Evolutionary conservation across 78 protist genomes (phyloP).

Genomic region (Emiliania huxleyi): DNA sequence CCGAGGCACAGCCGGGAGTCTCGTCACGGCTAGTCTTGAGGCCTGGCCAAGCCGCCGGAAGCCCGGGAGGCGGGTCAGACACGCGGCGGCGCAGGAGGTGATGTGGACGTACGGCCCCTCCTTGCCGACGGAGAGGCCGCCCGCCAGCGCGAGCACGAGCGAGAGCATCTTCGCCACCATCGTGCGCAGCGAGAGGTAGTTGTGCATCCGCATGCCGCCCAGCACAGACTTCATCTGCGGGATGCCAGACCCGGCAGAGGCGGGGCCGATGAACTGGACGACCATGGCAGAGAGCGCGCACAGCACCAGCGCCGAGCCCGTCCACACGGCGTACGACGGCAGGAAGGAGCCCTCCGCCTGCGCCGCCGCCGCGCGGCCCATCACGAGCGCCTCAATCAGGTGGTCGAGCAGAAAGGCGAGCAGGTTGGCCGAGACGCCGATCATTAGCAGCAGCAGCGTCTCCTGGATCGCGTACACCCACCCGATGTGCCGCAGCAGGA

Average conservation of each 20-base stretch:
- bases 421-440: not conserved
- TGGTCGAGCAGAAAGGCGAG: not conserved
- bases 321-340: not conserved
- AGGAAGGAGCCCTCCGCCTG: not conserved
- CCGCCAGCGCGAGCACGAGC: conserved; percentile 50
- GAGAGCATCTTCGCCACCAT: conserved; percentile 34
- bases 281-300: not conserved
- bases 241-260: conserved; percentile 65
- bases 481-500: not conserved
- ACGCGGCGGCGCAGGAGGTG: conserved; percentile 43
- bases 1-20: too few species aligned
- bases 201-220: conserved; percentile 40
- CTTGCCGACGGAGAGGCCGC: conserved; percentile 83
- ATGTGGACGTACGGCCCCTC: conserved; percentile 91
- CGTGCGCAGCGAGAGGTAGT: conserved; percentile 42
- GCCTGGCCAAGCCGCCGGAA: not conserved
- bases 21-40: too few species aligned
- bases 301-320: not conserved
- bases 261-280: conserved; percentile 28
- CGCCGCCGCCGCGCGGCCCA: not conserved
- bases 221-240: conserved; percentile 66
- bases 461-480: not conserved
- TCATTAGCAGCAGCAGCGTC: not conserved
- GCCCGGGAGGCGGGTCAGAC: not conserved
- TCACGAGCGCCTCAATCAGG: not conserved